These are phyloP conservation scores for Nakataea oryzae DNA, from an alignment of 2,329 filamentous ascomycete genomes.

Conservation along the genomic window DNA sequence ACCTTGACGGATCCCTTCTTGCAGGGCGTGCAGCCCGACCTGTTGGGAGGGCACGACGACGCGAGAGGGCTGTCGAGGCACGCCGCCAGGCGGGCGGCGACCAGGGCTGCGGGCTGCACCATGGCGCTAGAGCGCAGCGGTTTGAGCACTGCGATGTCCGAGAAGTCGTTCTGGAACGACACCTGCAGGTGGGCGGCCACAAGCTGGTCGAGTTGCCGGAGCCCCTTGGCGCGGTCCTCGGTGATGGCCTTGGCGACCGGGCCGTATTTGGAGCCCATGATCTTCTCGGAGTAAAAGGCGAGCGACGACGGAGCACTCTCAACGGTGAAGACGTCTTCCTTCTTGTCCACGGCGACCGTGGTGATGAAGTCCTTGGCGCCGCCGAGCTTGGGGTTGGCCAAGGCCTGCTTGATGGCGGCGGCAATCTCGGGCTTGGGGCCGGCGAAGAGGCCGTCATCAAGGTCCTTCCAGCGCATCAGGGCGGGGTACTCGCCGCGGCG, in stretches of 20 bases:
- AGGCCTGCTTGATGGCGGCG: conserved; percentile 48
- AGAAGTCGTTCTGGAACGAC: conserved; percentile 73
- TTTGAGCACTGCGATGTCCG: conserved; percentile 67
- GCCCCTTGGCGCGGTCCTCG: conserved; percentile 45
- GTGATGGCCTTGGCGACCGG: conserved; percentile 53
- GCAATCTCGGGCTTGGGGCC: conserved; percentile 57
- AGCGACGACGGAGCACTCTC: conserved; percentile 55
- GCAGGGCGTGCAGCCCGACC: conserved; percentile 64
- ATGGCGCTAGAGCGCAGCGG: conserved; percentile 69
- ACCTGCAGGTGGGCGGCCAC: conserved; percentile 79
- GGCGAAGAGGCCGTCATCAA: conserved; percentile 63
- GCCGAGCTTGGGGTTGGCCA: conserved; percentile 44
- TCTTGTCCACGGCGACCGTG: conserved; percentile 31
- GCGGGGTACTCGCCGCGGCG: conserved; percentile 65
- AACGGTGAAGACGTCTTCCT: conserved; percentile 46
- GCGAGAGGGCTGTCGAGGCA: conserved; percentile 68
- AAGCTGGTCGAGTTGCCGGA: conserved; percentile 58
- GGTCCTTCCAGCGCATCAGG: conserved; percentile 62
- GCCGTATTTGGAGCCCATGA: conserved; percentile 55
- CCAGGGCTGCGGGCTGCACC: conserved; percentile 56
- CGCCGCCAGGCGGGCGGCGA: conserved; percentile 65
- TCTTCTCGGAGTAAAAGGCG: conserved; percentile 63
- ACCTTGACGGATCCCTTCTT: conserved; percentile 55
- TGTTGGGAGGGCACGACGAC: conserved; percentile 75
- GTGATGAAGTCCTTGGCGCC: conserved; percentile 53